Evolutionary conservation across 129 eudicot species (phyloP), one percentile per base, ranked within the genome.

Genomic region (Lactuca sativa): DNA sequence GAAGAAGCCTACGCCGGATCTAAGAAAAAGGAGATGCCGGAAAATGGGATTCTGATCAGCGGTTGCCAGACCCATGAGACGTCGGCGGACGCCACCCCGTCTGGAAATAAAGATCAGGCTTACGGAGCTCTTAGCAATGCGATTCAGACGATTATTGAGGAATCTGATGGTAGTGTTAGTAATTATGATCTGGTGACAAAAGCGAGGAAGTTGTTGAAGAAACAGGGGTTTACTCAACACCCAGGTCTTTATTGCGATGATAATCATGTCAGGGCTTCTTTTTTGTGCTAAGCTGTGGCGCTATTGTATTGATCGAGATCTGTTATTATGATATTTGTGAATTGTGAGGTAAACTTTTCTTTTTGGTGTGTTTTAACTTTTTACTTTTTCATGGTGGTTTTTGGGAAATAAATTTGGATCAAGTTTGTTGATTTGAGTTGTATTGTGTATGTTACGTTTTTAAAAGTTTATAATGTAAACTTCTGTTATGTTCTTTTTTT

Each of bases 41-140:
- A 82, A 57, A 76, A 84, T 17, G 95, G 97, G 16, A 90, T 93
- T 69, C 77, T 93, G 64, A 82, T 93, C 56, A 93, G 99, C 57
- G 99, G 99, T 57, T 93, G 97, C 82, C 99, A 93, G 73, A 93
- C 92, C 0, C 78, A 93, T 44, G 90, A 93, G 75, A 93, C 99
- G 6, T 93, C 99, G 14, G 99, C 99, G 8, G 99, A 93, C 72
- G 97, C 95, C 16, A 86, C 74, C 11, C 97, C 99, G 10, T 12
- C 78, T n/a, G 97, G 97, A 7, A 82, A 88, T 11, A 74, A 86
- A 1, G 76, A 78, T 44, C 71, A 85, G 62, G 88, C 99, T 56
- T 93, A 93, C 63, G 99, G 99, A 14, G 99, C 99, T 36, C 88
- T 90, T 49, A 93, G 99, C 78, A 93, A 93, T 55, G 95, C 90